A percentile compares a stretch with the other conserved stretches of the same genome.
phyloP scores from a whole-genome alignment of 2,329 filamentous ascomycete genomes.

The Cladobotryum mycophilum region DNA sequence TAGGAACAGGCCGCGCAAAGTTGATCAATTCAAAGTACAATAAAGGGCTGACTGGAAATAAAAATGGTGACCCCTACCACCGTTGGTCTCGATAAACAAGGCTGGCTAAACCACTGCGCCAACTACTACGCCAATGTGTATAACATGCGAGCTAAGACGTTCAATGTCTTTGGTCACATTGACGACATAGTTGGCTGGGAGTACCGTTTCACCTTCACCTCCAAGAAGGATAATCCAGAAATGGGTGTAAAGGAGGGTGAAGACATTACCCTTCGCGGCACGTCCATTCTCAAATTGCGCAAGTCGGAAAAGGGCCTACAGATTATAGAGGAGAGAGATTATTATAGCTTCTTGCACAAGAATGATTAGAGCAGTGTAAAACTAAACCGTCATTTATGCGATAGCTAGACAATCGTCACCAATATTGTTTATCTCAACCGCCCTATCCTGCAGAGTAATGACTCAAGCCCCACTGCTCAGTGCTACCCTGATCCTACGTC shows the following conservation, averaged over 20 bases:
- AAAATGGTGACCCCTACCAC: not conserved
- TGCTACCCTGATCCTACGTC: no score
- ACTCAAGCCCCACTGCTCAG: no score
- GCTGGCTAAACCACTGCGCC: not conserved
- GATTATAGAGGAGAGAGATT: slow-evolving; percentile 1
- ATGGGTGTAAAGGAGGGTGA: slow-evolving; percentile 2
- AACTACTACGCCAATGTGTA: slow-evolving; percentile 3
- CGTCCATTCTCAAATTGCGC: slow-evolving; percentile 1
- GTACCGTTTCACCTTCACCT: slow-evolving; percentile 3
- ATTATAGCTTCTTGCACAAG: slow-evolving; percentile 3
- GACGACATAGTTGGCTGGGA: slow-evolving; percentile 2
- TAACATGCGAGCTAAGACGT: slow-evolving; percentile 1
- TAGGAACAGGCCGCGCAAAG: not conserved
- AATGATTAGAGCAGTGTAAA: not conserved
- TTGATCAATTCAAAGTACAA: not conserved
- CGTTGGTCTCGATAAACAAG: not conserved
- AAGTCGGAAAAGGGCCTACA: slow-evolving; percentile 2
- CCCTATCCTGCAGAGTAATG: no score
- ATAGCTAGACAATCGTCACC: no score
- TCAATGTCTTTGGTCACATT: slow-evolving; percentile 3
- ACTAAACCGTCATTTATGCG: no score
- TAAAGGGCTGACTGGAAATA: not conserved
- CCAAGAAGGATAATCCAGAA: slow-evolving; percentile 1
- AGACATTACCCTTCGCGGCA: slow-evolving; percentile 1
- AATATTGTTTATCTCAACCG: no score